These are phyloP conservation scores for Penicillium malachiteum DNA, from an alignment of 495 filamentous ascomycete species.

Conservation along the genomic window DNA sequence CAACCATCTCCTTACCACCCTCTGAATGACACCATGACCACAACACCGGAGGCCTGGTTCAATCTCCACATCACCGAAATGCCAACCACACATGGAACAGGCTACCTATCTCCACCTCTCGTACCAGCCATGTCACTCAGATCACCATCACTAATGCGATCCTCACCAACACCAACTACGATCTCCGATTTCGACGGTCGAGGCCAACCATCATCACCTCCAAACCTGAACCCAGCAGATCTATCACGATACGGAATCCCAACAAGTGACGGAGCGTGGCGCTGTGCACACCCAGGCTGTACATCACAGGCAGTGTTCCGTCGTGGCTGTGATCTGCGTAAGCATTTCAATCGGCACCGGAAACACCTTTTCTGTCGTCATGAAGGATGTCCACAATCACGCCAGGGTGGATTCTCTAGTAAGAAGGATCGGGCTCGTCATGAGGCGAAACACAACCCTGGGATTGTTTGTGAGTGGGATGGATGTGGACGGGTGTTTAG, in stretches of 20 bases:
- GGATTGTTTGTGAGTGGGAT: constrained; percentile 56
- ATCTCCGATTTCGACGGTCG: constrained; percentile 20
- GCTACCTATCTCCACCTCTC: constrained; percentile 17
- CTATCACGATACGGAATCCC: constrained; percentile 33
- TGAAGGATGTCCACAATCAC: constrained; percentile 57
- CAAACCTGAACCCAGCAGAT: constrained; percentile 21
- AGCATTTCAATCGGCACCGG: constrained; percentile 62
- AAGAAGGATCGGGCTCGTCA: constrained; percentile 63
- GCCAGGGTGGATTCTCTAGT: constrained; percentile 58
- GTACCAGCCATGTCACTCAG: constrained; percentile 9
- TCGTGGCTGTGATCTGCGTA: constrained; percentile 62
- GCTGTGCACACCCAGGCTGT: constrained; percentile 58
- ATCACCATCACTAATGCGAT: constrained; percentile 13
- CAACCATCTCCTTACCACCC: constrained; percentile 4
- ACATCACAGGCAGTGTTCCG: constrained; percentile 55
- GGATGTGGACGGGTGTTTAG: constrained; percentile 61
- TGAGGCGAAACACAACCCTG: constrained; percentile 63
- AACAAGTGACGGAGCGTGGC: constrained; percentile 43
- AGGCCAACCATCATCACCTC: constrained; percentile 8
- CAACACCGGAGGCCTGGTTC: constrained; percentile 15
- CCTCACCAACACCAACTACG: constrained; percentile 19
- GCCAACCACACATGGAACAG: constrained; percentile 1
- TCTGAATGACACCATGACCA: constrained; percentile 10
- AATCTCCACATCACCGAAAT: background rate
- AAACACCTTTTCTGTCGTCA: constrained; percentile 64